These are phyloP conservation scores for Zhuliangozyma parablackwelliae DNA, from an alignment of 1,139 yeast genomes.

Conservation along the genomic window DNA sequence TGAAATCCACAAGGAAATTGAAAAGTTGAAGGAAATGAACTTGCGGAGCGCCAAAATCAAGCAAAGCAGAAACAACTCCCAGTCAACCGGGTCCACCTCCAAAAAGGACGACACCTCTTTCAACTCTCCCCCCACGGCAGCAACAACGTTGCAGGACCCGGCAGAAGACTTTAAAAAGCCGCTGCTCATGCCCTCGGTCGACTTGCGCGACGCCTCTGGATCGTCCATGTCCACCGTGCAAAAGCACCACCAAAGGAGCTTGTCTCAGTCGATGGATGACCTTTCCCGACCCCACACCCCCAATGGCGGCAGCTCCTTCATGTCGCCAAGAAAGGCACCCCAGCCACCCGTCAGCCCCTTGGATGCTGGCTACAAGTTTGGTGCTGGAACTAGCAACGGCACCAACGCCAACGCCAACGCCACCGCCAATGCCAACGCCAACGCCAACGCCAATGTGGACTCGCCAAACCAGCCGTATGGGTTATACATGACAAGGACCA, in stretches of 20 bases:
- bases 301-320: slow-evolving; percentile 15
- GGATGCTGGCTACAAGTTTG: slow-evolving; percentile 21
- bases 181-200: slow-evolving; percentile 14
- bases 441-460: background rate
- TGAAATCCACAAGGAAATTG: slow-evolving; percentile 86
- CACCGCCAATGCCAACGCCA: no score
- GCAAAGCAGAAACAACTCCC: slow-evolving; percentile 7
- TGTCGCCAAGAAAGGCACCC: slow-evolving; percentile 64
- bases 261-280: slow-evolving; percentile 46
- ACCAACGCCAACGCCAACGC: no score
- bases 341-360: slow-evolving; percentile 20
- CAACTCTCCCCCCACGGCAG: slow-evolving; percentile 10
- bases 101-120: slow-evolving; percentile 6
- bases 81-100: slow-evolving; percentile 5
- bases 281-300: slow-evolving; percentile 12
- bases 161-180: slow-evolving; percentile 5
- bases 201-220: slow-evolving; percentile 1
- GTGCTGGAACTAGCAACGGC: slow-evolving; percentile 14
- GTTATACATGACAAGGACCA: slow-evolving; percentile 23
- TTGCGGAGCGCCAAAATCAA: slow-evolving; percentile 9
- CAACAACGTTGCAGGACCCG: slow-evolving; percentile 6
- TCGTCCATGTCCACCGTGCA: background rate
- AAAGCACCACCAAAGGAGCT: slow-evolving; percentile 13
- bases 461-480: slow-evolving; percentile 2
- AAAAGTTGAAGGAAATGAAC: slow-evolving; percentile 46